Conservation (phyloP, 495 filamentous ascomycete genomes). For the Aspergillus heteromorphus region DNA sequence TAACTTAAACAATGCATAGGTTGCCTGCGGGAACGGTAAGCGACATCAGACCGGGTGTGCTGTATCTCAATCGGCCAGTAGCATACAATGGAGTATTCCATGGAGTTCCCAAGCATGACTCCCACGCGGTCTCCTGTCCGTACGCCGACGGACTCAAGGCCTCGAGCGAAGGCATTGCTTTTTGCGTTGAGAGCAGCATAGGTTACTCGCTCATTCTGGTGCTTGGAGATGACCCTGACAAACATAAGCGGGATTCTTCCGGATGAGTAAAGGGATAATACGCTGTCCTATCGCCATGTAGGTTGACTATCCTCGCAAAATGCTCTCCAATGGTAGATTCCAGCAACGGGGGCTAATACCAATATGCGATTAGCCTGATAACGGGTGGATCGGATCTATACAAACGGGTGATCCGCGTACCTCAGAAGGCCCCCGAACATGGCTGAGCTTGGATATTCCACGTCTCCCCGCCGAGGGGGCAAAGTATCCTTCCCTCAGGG, state of each 20-base stretch:
- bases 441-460: slow-evolving; percentile 42
- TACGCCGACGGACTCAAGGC: slow-evolving; percentile 68
- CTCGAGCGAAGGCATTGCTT: slow-evolving; percentile 73
- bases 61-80: not conserved
- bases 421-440: slow-evolving; percentile 38
- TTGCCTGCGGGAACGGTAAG: slow-evolving; percentile 39
- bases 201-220: slow-evolving; percentile 59
- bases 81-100: slow-evolving; percentile 71
- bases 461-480: slow-evolving; percentile 9
- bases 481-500: not conserved
- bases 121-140: slow-evolving; percentile 81
- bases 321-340: slow-evolving; percentile 76
- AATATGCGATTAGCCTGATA: not conserved
- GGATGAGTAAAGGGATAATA: slow-evolving; percentile 27
- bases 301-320: slow-evolving; percentile 63
- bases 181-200: slow-evolving; percentile 69
- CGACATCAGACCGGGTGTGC: not conserved
- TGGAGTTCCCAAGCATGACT: slow-evolving; percentile 77
- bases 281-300: slow-evolving; percentile 73
- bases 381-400: not conserved
- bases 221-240: slow-evolving; percentile 57
- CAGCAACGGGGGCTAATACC: slow-evolving; percentile 61
- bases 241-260: not conserved
- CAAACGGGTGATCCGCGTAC: slow-evolving; percentile 19
- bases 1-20: slow-evolving; percentile 88